Evolutionary conservation across 2,329 filamentous ascomycete genomes (phyloP).

Genomic region (Colletotrichum orchidophilum): DNA sequence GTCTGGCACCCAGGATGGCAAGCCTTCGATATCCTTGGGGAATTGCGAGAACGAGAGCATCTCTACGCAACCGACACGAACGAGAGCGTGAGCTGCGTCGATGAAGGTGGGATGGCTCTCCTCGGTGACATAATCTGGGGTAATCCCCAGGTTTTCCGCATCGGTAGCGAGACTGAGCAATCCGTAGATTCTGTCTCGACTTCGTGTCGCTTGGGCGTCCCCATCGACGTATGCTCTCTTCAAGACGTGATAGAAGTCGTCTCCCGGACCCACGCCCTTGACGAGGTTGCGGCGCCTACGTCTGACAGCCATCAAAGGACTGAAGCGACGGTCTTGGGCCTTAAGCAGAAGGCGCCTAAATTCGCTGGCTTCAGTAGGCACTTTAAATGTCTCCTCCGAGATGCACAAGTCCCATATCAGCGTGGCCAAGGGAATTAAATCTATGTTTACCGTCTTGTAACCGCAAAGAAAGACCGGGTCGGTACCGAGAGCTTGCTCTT

Average conservation of each 20-base stretch:
- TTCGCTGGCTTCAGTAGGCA: not conserved
- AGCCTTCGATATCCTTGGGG: slow-evolving; percentile 16
- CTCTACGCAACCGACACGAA: slow-evolving; percentile 16
- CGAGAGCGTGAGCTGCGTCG: slow-evolving; percentile 15
- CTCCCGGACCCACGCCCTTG: slow-evolving; percentile 33
- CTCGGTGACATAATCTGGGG: slow-evolving; percentile 9
- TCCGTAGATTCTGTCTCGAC: slow-evolving; percentile 38
- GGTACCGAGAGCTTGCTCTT: slow-evolving; percentile 41
- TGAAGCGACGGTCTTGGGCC: not conserved
- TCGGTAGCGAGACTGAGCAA: slow-evolving; percentile 37
- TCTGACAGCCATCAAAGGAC: not conserved
- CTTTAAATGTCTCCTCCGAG: not conserved
- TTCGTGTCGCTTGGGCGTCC: slow-evolving; percentile 31
- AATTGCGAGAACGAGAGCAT: slow-evolving; percentile 22
- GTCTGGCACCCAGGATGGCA: slow-evolving; percentile 51
- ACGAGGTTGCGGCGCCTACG: slow-evolving; percentile 22
- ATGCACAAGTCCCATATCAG: slow-evolving; percentile 33
- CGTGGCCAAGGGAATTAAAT: slow-evolving; percentile 38
- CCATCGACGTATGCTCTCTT: slow-evolving; percentile 35
- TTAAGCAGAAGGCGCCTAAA: not conserved
- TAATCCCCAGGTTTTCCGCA: slow-evolving; percentile 1
- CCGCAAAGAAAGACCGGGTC: slow-evolving; percentile 41
- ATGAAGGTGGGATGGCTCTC: slow-evolving; percentile 5
- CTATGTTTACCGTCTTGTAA: slow-evolving; percentile 36
- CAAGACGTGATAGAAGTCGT: slow-evolving; percentile 33